phyloP scores from a whole-genome alignment of 2,329 filamentous ascomycete species.

The Xylaria multiplex region DNA sequence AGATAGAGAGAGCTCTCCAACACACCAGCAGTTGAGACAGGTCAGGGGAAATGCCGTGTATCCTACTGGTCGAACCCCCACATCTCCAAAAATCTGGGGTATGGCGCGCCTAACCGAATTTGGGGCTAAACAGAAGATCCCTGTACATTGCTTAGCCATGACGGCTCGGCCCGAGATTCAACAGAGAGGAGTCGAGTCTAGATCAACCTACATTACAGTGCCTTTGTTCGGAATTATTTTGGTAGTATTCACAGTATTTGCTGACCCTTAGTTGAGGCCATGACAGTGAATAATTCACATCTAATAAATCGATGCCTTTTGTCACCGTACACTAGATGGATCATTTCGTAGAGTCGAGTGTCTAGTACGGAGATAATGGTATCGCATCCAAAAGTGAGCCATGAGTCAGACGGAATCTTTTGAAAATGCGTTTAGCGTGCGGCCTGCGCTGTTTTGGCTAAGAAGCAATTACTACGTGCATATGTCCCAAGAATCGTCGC shows the following conservation, averaged over 20 bases:
- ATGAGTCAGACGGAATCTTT: not conserved
- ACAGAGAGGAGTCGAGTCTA: not conserved
- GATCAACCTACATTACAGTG: not conserved
- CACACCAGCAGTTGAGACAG: too few relatives aligned
- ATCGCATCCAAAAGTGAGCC: not conserved
- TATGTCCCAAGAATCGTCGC: too few relatives aligned
- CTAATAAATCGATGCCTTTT: not conserved
- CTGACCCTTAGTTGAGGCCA: too few relatives aligned
- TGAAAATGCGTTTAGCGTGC: too few relatives aligned
- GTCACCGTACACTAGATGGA: not conserved
- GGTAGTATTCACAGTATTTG: too few relatives aligned
- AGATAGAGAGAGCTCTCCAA: not conserved
- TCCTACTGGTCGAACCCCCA: not conserved
- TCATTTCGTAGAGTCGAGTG: not conserved
- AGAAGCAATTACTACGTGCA: too few relatives aligned
- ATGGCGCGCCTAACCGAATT: too few relatives aligned
- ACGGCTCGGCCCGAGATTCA: constrained; percentile 24
- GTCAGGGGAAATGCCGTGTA: too few relatives aligned
- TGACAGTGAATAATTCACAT: too few relatives aligned
- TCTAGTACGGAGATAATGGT: not conserved
- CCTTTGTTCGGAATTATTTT: too few relatives aligned
- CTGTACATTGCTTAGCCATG: not conserved
- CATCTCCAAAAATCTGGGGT: constrained; percentile 9
- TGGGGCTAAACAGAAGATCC: not conserved
- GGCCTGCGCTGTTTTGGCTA: too few relatives aligned